A percentile compares a stretch with the other conserved stretches of the same genome.
phyloP scores from a whole-genome alignment of 2,329 filamentous ascomycete genomes.

The Dactylellina parvicollis region DNA sequence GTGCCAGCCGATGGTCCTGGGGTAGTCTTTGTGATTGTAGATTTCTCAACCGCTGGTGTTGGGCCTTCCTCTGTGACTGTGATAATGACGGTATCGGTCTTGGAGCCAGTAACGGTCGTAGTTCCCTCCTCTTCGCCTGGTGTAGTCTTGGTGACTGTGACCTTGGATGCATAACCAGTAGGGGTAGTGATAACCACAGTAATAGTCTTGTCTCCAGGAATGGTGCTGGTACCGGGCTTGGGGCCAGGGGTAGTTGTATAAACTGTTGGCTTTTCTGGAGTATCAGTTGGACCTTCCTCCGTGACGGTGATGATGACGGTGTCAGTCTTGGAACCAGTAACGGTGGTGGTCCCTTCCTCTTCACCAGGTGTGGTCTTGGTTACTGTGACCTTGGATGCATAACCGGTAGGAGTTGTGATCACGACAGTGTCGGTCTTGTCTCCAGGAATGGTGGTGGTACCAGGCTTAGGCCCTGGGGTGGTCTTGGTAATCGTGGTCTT shows the following conservation, averaged over 20 bases:
- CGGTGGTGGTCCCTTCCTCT: neutral
- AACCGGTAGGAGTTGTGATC: neutral
- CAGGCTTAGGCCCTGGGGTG: no score
- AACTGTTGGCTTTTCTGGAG: neutral
- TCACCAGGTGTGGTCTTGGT: neutral
- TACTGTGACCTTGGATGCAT: neutral
- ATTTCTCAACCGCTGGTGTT: neutral
- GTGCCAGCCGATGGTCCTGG: neutral
- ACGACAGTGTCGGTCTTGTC: neutral
- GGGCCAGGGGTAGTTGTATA: neutral
- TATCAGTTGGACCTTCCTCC: neutral
- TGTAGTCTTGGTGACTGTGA: neutral
- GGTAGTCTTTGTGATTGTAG: neutral
- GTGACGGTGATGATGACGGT: neutral
- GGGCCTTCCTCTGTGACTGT: no score
- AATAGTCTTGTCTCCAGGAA: neutral
- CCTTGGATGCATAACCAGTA: neutral
- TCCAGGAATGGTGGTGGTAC: neutral
- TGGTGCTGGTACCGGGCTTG: neutral
- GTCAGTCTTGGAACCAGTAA: neutral
- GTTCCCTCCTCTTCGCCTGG: neutral
- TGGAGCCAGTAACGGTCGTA: neutral
- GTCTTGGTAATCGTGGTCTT: no score
- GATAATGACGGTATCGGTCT: neutral
- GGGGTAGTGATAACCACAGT: slow-evolving; percentile 10